Evolutionary conservation across 1,139 yeast genomes (phyloP), one percentile per base, ranked within the genome.

Genomic region (Geotrichum candidum): DNA sequence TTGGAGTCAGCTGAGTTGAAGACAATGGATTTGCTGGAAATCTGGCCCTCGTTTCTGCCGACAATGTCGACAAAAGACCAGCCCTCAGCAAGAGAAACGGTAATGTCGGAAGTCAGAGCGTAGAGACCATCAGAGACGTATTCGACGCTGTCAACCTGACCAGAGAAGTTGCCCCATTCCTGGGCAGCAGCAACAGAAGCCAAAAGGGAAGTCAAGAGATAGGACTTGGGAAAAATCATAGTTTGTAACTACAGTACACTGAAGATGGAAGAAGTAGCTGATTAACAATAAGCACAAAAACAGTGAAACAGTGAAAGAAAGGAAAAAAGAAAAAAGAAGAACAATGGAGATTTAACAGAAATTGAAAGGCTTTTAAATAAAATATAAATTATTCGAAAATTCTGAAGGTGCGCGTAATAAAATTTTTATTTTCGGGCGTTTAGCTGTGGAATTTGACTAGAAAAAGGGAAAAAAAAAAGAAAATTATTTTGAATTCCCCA

Each of bases 161-260:
- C 64, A 13, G 62, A 23, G 51, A 62, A 62, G 53, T 54, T 57
- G 15, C 64, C 64, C 64, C 64, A 62, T 50, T 59, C 56, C 38
- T 62, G 59, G 38, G 56, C 59, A 22, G 58, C 55, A 7, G 46
- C 57, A 5, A 51, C 11, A 27, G 60, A 41, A 45, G 58, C 60
- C 10, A 55, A n/a, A 35, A 58, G 55, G n/a, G 62, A 55, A 31
- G 53, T 13, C 18, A 57, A 25, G 13, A 51, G 45, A 52, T 55
- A 52, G 22, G 46, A 15, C 53, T 52, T 57, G 38, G 31, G 31
- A 27, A 53, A 31, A 11, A 51, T 51, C 60, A 57, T 57, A 52
- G 25, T 52, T 38, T 38, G n/a, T 38, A n/a, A 38, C n/a, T 15
- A 38, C n/a, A 13, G n/a, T 13, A 31, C 11, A 38, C 45, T 38